Percentiles rank a stretch among this genome's conserved stretches.
These are phyloP conservation scores for rapeseed (Brassica napus) DNA, from an alignment of 345 rosid genomes.

Conservation along the genomic window Da-Ae NC_063436.1:1344001-1344500, in stretches of 20 bases:
- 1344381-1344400: slow-evolving; percentile 58
- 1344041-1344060: slow-evolving; percentile 65
- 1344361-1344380: slow-evolving; percentile 64
- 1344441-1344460: neutral
- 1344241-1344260: slow-evolving; percentile 71
- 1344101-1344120: slow-evolving; percentile 77
- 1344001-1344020: slow-evolving; percentile 54
- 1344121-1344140: slow-evolving; percentile 77
- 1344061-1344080: slow-evolving; percentile 59
- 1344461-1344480: neutral
- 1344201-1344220: slow-evolving; percentile 86
- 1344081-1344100: slow-evolving; percentile 73
- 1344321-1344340: slow-evolving; percentile 58
- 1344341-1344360: slow-evolving; percentile 78
- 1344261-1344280: slow-evolving; percentile 53
- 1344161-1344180: slow-evolving; percentile 87
- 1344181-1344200: slow-evolving; percentile 76
- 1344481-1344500: neutral
- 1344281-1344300: slow-evolving; percentile 70
- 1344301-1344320: slow-evolving; percentile 80
- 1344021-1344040: slow-evolving; percentile 35
- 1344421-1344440: slow-evolving; percentile 35
- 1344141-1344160: slow-evolving; percentile 68
- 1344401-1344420: slow-evolving; percentile 54
- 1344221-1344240: slow-evolving; percentile 61